Base-by-base conservation (phyloP, 2,329 filamentous ascomycete species). In the Aspergillus uvarum region DNA sequence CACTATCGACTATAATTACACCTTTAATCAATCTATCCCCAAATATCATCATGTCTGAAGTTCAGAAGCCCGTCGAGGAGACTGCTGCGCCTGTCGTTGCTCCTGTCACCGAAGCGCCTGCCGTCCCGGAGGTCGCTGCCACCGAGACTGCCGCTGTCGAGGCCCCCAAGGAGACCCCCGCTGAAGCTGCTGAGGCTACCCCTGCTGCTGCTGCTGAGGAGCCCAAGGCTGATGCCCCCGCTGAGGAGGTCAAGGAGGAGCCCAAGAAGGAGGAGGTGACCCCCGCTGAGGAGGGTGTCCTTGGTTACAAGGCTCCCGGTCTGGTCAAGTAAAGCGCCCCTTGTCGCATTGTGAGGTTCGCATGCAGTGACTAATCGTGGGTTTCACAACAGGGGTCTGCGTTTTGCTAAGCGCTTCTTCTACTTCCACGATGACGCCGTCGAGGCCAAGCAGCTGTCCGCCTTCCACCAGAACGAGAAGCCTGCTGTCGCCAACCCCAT, bases 321-420 rank as follows among this genome's bases (percentile, higher is more conserved):
- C 84, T 93, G 76, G 89, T 94, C 81, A 97, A 96, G 93, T 96
- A 85, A 83, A 91, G 74, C 42, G 48, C 48, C 50, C 47, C 19
- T 44, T 53, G 19, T 31, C 47, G 54, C 49, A 47, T 21, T 29
- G 19, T 47, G 16, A 19, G 7, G 35, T 38, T 32, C 2, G 4
- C 16, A 24, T 22, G 32, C 19, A 44, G 49, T 42, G 16, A 58
- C 60, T 63, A 63, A 63, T 63, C 24, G 6, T 16, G 26, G n/a
- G 31, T 66, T 57, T 70, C 76, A 59, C 52, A 62, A 35, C 69
- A 96, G 91, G 86, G 90, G 92, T 77, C 85, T 98, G 73, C 87
- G 91, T 70, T 93, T 92, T 81, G 87, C 88, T 77, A 97, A 97
- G 87, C 92, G 92, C 77, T 91, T 91, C 82, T 97, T 98, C 82